phyloP scores from a whole-genome alignment of 2,329 filamentous ascomycete species.

The Diplocarpon mali region DNA sequence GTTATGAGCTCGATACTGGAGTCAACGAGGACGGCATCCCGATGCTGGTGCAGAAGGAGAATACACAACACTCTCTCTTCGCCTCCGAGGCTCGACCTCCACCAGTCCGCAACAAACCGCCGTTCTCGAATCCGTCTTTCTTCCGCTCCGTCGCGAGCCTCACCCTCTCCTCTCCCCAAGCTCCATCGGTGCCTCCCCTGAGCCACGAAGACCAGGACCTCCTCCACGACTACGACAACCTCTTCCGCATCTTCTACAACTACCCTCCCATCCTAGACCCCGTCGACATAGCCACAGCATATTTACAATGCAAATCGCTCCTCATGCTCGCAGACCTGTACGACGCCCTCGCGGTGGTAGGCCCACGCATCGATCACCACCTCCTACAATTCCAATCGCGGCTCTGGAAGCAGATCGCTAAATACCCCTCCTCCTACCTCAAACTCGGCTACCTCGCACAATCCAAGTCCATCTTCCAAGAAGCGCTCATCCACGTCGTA shows the following conservation, averaged over 20 bases:
- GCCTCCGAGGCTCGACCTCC: slow-evolving; percentile 39
- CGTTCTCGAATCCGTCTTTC: slow-evolving; percentile 55
- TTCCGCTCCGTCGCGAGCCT: slow-evolving; percentile 84
- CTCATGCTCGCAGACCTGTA: slow-evolving; percentile 88
- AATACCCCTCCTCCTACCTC: slow-evolving; percentile 87
- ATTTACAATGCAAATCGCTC: slow-evolving; percentile 86
- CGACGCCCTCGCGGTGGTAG: slow-evolving; percentile 78
- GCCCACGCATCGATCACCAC: slow-evolving; percentile 86
- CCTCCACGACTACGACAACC: slow-evolving; percentile 86
- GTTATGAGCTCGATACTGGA: slow-evolving; percentile 77
- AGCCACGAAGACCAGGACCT: slow-evolving; percentile 60
- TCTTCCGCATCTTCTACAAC: slow-evolving; percentile 95
- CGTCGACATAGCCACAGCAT: slow-evolving; percentile 83
- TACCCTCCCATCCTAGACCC: slow-evolving; percentile 71
- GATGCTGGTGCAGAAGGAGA: slow-evolving; percentile 76
- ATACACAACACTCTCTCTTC: slow-evolving; percentile 41
- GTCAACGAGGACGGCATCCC: slow-evolving; percentile 65
- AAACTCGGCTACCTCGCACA: slow-evolving; percentile 79
- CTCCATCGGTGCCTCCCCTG: slow-evolving; percentile 36
- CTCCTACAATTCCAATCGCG: slow-evolving; percentile 82
- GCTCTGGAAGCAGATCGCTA: slow-evolving; percentile 92
- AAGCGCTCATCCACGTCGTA: slow-evolving; percentile 87
- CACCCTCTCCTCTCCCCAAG: slow-evolving; percentile 37
- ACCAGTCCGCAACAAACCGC: slow-evolving; percentile 50
- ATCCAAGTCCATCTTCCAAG: slow-evolving; percentile 72